Percentiles rank a stretch among this genome's conserved stretches.
phyloP scores from a whole-genome alignment of 2,329 filamentous ascomycete genomes.

The Exutisphaerella laricina region DNA sequence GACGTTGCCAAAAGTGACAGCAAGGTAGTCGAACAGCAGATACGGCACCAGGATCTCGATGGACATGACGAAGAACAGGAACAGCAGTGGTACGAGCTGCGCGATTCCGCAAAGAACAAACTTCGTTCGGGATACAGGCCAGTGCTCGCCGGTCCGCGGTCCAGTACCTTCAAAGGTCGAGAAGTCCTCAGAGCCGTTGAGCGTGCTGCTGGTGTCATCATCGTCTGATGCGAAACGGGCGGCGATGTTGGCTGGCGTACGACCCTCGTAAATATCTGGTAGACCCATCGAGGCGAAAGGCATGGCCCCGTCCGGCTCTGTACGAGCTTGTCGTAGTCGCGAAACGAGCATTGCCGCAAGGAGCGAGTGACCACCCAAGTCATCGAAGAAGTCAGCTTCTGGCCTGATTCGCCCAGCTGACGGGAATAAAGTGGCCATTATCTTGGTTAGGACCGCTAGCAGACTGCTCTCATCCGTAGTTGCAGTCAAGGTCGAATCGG shows the following conservation, averaged over 20 bases:
- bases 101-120: conserved; percentile 22
- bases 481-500: background rate
- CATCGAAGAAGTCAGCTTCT: conserved; percentile 59
- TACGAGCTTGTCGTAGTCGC: conserved; percentile 13
- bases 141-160: conserved; percentile 17
- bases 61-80: conserved; percentile 23
- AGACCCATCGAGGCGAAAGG: conserved; percentile 24
- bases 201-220: conserved; percentile 11
- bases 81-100: conserved; percentile 21
- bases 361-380: conserved; percentile 69
- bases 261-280: conserved; percentile 25
- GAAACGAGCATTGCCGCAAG: conserved; percentile 47
- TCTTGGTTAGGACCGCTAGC: conserved; percentile 11
- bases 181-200: conserved; percentile 8
- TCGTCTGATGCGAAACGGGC: conserved; percentile 12
- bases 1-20: conserved; percentile 4
- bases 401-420: conserved; percentile 36
- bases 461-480: conserved; percentile 9
- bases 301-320: conserved; percentile 9
- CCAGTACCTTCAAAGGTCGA: conserved; percentile 16
- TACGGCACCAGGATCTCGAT: conserved; percentile 24
- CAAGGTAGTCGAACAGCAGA: conserved; percentile 21
- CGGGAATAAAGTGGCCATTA: conserved; percentile 41
- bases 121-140: conserved; percentile 15
- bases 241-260: conserved; percentile 19